Base-by-base conservation (phyloP, 2,329 filamentous ascomycete genomes). In the Colletotrichum karsti region DNA sequence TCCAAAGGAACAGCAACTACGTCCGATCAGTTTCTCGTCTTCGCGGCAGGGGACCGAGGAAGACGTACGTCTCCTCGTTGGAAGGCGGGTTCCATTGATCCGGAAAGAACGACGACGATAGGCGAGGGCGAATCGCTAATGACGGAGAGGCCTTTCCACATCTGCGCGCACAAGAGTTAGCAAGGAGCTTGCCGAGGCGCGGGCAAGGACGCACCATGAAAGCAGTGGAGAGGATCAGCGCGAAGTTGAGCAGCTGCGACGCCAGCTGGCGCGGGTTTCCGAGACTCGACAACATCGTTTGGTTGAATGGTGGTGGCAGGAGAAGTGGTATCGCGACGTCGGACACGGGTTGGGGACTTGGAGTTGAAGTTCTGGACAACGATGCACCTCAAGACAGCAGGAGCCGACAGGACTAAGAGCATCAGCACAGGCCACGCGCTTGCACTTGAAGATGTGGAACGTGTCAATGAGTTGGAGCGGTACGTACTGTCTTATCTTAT, bases 101-200 rank as follows among this genome's bases (percentile, higher is more conserved):
- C 92, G 6, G 91, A 93, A 15, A 94, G 87, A n/a, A 95, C 92
- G 69, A 95, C 92, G 72, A 95, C 92, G 74, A 95, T 94, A 24
- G 92, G 92, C 1, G 89, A 92, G 12, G 91, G 89, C 6, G 91
- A 93, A 75, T 96, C 91, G 65, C 92, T 90, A 71, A 89, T 83
- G 30, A 97, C 89, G 8, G 92, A 95, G 67, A 98, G 89, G 9
- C 92, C 93, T 81, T 97, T 97, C 94, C 92, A 94, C 83, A 97
- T 89, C 88, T 90, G 61, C 24, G 35, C 37, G 22, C n/a, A 12
- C 30, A 30, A 13, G 28, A 39, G 53, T 60, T 46, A 67, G 59
- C 20, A 41, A 60, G n/a, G 48, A 20, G 24, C 12, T 50, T 30
- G 15, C n/a, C 39, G 30, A 20, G 20, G 50, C 24, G 18, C 15